phyloP scores from a whole-genome alignment of 2,329 filamentous ascomycete genomes.

The Xylariales sp. region DNA sequence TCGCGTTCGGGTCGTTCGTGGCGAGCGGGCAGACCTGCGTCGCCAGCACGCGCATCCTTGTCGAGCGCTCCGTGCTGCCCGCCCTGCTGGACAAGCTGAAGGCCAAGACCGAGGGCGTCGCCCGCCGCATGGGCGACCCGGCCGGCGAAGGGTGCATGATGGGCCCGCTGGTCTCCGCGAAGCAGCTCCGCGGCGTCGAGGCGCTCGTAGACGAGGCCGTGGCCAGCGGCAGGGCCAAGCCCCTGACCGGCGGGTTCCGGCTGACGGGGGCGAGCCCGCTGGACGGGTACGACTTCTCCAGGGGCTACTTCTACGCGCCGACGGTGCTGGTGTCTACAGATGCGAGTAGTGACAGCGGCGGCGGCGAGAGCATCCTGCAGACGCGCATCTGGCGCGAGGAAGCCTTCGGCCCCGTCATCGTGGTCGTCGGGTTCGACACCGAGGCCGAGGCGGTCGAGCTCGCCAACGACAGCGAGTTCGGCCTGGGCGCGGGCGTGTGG shows the following conservation, averaged over 20 bases:
- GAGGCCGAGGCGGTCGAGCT: conserved; percentile 67
- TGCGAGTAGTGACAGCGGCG: no score
- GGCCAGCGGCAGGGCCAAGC: conserved; percentile 34
- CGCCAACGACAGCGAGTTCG: conserved; percentile 72
- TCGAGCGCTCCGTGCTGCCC: conserved; percentile 63
- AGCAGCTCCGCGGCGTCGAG: conserved; percentile 64
- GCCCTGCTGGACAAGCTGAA: conserved; percentile 61
- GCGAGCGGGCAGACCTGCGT: conserved; percentile 58
- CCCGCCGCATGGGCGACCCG: conserved; percentile 51
- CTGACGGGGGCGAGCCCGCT: conserved; percentile 43
- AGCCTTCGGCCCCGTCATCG: conserved; percentile 78
- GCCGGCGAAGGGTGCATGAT: conserved; percentile 55
- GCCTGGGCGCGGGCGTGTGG: conserved; percentile 73
- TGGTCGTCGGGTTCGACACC: conserved; percentile 69
- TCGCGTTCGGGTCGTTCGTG: conserved; percentile 55
- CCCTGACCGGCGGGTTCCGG: conserved; percentile 40
- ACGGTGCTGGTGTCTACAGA: conserved; percentile 60
- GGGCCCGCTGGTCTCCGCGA: conserved; percentile 58
- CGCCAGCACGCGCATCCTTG: conserved; percentile 70
- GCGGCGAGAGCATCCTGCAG: conserved; percentile 57
- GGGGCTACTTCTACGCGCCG: conserved; percentile 73
- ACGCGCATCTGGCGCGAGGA: conserved; percentile 76
- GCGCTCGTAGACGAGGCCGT: conserved; percentile 62
- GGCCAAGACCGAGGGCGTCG: conserved; percentile 54
- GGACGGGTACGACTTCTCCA: conserved; percentile 46